Evolutionary conservation across 495 filamentous ascomycete genomes (phyloP).

Genomic region (Ramalina peruviana): DNA sequence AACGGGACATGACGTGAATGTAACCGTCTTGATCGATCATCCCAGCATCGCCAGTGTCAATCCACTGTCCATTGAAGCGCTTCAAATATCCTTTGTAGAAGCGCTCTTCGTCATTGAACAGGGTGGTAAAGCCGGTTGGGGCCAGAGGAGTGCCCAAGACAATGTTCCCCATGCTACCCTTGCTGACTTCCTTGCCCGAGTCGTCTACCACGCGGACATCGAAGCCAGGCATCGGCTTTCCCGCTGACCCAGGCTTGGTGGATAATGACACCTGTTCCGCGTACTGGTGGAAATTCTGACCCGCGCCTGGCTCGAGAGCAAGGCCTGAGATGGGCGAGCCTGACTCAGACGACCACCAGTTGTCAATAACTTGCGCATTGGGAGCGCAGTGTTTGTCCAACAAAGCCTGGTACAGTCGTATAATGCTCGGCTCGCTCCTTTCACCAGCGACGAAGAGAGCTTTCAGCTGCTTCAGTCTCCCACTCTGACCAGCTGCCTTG

Average conservation of each 20-base stretch:
- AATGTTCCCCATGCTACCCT: conserved; percentile 78
- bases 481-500: conserved; percentile 41
- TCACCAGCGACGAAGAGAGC: conserved; percentile 83
- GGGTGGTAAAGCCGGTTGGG: conserved; percentile 69
- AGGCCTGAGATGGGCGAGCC: conserved; percentile 81
- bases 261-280: conserved; percentile 24
- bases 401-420: conserved; percentile 62
- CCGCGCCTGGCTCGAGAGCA: conserved; percentile 36
- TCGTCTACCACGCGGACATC: conserved; percentile 76
- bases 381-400: conserved; percentile 47
- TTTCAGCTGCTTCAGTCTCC: conserved; percentile 51
- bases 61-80: conserved; percentile 63
- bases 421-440: conserved; percentile 74
- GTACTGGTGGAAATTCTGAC: conserved; percentile 12
- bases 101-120: conserved; percentile 71
- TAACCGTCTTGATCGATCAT: conserved; percentile 73
- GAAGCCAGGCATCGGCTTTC: conserved; percentile 82
- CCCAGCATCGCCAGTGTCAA: conserved; percentile 86
- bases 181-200: conserved; percentile 49
- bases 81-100: conserved; percentile 74
- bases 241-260: conserved; percentile 74
- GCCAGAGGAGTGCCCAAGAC: conserved; percentile 70
- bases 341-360: conserved; percentile 94
- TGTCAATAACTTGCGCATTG: conserved; percentile 64
- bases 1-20: conserved; percentile 71